A percentile compares a stretch with the other conserved stretches of the same genome.
These are phyloP conservation scores for Colletotrichum aenigma DNA, from an alignment of 2,329 filamentous ascomycete genomes.

Conservation along the genomic window DNA sequence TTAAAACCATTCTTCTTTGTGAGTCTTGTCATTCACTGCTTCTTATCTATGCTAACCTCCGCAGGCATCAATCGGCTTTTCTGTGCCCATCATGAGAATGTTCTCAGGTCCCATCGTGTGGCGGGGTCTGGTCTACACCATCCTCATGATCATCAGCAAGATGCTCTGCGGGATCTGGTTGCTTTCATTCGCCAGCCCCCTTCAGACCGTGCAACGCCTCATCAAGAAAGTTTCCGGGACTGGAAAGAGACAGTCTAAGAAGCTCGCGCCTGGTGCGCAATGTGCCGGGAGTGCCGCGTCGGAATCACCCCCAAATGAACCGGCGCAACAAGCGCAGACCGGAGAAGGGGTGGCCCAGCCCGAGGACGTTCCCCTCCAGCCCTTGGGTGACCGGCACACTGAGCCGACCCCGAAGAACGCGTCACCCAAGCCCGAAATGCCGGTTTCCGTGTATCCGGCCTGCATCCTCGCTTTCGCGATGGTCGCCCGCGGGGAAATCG, in stretches of 20 bases:
- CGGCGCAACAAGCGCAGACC: neutral
- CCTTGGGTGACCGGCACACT: slow-evolving; percentile 17
- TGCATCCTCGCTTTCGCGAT: slow-evolving; percentile 70
- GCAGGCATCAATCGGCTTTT: slow-evolving; percentile 72
- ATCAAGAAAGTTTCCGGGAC: neutral
- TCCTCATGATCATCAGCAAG: slow-evolving; percentile 72
- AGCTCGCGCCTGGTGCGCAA: slow-evolving; percentile 4
- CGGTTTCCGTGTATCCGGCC: slow-evolving; percentile 69
- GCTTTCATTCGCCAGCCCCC: slow-evolving; percentile 36
- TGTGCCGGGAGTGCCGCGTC: neutral
- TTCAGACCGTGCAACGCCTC: neutral
- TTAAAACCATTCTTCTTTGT: slow-evolving; percentile 78
- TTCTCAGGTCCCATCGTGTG: slow-evolving; percentile 69
- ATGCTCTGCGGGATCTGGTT: slow-evolving; percentile 65
- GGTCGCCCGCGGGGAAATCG: slow-evolving; percentile 81
- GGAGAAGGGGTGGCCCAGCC: neutral
- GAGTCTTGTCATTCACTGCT: slow-evolving; percentile 26
- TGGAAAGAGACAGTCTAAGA: neutral
- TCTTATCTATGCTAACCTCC: neutral
- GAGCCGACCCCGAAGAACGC: slow-evolving; percentile 12
- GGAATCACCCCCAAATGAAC: neutral
- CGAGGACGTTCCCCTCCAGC: neutral
- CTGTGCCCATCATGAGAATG: slow-evolving; percentile 75
- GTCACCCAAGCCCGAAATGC: slow-evolving; percentile 40
- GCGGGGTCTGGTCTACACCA: slow-evolving; percentile 74